These are phyloP conservation scores for Gossypioides kirkii DNA, from an alignment of 345 rosid genomes.

Conservation along the genomic window DNA sequence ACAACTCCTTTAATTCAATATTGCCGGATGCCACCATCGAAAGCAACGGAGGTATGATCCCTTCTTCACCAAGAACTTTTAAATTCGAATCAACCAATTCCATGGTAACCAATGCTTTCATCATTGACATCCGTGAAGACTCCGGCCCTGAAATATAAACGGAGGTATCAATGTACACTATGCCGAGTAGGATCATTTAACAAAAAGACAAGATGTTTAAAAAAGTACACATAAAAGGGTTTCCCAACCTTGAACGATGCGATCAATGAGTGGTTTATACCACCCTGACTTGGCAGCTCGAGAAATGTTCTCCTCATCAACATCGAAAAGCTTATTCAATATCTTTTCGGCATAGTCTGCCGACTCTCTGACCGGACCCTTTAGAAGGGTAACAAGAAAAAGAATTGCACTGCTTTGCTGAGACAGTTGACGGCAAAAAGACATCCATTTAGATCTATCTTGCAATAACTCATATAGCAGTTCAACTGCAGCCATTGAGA, in stretches of 20 bases:
- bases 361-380: slow-evolving; percentile 47
- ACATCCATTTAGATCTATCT: slow-evolving; percentile 57
- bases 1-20: slow-evolving; percentile 41
- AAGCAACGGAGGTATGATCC: slow-evolving; percentile 53
- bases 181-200: not conserved
- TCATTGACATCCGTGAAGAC: slow-evolving; percentile 40
- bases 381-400: slow-evolving; percentile 55
- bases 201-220: slow-evolving; percentile 3
- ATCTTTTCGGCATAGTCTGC: slow-evolving; percentile 45
- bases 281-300: slow-evolving; percentile 57
- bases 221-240: slow-evolving; percentile 8
- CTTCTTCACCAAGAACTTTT: slow-evolving; percentile 49
- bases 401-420: slow-evolving; percentile 44
- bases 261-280: slow-evolving; percentile 58
- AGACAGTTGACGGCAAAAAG: slow-evolving; percentile 48
- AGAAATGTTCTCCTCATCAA: slow-evolving; percentile 49
- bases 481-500: slow-evolving; percentile 54
- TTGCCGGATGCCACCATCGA: slow-evolving; percentile 43
- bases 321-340: slow-evolving; percentile 44
- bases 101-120: slow-evolving; percentile 42
- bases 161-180: slow-evolving; percentile 13
- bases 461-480: slow-evolving; percentile 54
- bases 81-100: slow-evolving; percentile 48
- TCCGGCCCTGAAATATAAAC: slow-evolving; percentile 43
- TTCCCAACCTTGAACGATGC: slow-evolving; percentile 46